phyloP scores from a whole-genome alignment of 257 asterid species.

The Solanum pinnatisectum region DNA sequence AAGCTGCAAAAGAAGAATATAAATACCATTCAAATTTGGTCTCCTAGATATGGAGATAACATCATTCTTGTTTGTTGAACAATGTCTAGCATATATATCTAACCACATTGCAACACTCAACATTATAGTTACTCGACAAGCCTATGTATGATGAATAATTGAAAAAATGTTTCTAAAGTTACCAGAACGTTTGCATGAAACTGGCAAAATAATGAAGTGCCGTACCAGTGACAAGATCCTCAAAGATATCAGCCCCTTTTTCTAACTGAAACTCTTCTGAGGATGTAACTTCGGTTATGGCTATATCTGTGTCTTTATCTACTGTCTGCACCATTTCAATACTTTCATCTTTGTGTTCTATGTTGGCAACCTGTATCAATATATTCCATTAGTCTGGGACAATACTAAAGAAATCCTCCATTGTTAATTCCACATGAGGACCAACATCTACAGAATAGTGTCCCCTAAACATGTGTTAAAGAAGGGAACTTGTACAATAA shows the following conservation, averaged over 20 bases:
- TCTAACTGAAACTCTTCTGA: conserved; percentile 9
- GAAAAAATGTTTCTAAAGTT: background rate
- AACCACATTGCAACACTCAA: background rate
- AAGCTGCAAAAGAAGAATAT: background rate
- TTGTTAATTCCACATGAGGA: background rate
- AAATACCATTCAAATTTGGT: background rate
- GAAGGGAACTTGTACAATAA: background rate
- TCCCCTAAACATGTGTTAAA: background rate
- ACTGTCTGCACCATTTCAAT: background rate
- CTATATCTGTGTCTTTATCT: conserved; percentile 3
- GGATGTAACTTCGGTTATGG: conserved; percentile 4
- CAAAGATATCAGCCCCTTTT: conserved; percentile 16
- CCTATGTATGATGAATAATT: background rate
- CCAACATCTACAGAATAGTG: background rate
- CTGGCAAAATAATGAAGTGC: background rate
- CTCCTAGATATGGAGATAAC: background rate
- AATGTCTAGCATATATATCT: background rate
- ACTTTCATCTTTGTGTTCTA: conserved; percentile 5
- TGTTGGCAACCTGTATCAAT: conserved; percentile 37
- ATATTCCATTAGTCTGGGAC: background rate
- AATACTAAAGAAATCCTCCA: background rate
- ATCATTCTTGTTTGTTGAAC: background rate
- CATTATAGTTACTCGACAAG: background rate
- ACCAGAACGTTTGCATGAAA: background rate
- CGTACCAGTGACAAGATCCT: conserved; percentile 31